Percentiles rank a stretch among this genome's conserved stretches.
Evolutionary conservation across 2,329 filamentous ascomycete genomes (phyloP).

Genomic region (Claviceps spartinae): DNA sequence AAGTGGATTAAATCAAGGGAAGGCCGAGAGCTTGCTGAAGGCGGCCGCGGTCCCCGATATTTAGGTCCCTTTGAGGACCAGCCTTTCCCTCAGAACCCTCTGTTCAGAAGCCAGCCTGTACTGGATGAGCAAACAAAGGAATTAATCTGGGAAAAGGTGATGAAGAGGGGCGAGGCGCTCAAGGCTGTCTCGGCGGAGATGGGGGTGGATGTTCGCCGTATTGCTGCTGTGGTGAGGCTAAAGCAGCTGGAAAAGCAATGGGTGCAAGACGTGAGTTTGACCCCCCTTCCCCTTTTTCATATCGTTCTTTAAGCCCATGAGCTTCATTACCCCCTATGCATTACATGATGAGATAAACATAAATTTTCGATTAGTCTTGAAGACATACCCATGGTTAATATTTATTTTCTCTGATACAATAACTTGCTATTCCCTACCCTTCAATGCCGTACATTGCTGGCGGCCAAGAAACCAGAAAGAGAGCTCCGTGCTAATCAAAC

Average conservation of each 20-base stretch:
- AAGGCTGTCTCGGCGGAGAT: slow-evolving; percentile 65
- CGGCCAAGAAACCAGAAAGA: too few species aligned
- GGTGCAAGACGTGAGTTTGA: slow-evolving; percentile 54
- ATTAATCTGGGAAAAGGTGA: slow-evolving; percentile 58
- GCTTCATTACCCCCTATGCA: background rate
- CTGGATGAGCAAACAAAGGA: slow-evolving; percentile 61
- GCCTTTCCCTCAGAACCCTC: slow-evolving; percentile 62
- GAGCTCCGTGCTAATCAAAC: background rate
- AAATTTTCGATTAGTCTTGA: slow-evolving; percentile 96
- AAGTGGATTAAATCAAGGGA: slow-evolving; percentile 21
- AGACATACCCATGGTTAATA: slow-evolving; percentile 82
- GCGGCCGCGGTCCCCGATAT: slow-evolving; percentile 21
- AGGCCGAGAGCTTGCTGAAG: slow-evolving; percentile 14
- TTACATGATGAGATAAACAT: slow-evolving; percentile 45
- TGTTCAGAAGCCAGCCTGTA: slow-evolving; percentile 59
- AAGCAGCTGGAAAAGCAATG: slow-evolving; percentile 77
- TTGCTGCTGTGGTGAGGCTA: slow-evolving; percentile 73
- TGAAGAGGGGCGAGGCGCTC: slow-evolving; percentile 51
- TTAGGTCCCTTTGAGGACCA: slow-evolving; percentile 24
- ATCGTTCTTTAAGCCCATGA: background rate
- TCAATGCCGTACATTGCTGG: too few species aligned
- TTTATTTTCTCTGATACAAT: slow-evolving; percentile 21
- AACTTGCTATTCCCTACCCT: slow-evolving; percentile 13
- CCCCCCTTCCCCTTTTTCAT: background rate
- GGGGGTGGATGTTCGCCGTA: slow-evolving; percentile 67